Evolutionary conservation across 176 grass and related monocot genomes (phyloP).

Genomic region (Paspalum notatum): DNA sequence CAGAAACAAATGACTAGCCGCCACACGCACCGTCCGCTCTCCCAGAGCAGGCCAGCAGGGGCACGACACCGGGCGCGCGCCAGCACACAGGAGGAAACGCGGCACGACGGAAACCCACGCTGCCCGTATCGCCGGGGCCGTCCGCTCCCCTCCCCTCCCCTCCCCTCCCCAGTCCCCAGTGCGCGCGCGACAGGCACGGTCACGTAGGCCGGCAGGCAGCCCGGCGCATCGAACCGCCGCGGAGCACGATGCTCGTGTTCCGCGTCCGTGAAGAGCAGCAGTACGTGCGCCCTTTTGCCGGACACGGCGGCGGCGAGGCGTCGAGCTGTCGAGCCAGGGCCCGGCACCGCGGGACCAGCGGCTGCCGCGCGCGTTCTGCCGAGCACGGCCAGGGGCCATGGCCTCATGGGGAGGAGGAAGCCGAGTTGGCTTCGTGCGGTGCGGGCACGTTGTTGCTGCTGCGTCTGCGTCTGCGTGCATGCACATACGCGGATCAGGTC

Average conservation of each 20-base stretch:
- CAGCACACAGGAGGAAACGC: background rate
- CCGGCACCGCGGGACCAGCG: conserved; percentile 34
- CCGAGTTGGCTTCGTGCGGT: conserved; percentile 17
- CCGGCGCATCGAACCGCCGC: background rate
- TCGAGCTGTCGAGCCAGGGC: conserved; percentile 7
- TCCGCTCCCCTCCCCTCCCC: background rate
- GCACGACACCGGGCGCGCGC: conserved; percentile 45
- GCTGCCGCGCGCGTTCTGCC: background rate
- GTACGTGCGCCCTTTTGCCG: conserved; percentile 13
- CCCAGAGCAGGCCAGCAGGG: background rate
- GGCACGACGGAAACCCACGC: background rate
- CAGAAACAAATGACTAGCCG: conserved; percentile 30
- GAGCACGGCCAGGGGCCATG: background rate
- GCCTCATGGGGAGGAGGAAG: background rate
- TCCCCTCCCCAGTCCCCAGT: background rate
- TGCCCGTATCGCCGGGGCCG: background rate
- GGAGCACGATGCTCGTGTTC: conserved; percentile 52
- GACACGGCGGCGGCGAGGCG: conserved; percentile 30
- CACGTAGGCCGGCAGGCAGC: conserved; percentile 31
- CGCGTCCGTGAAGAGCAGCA: conserved; percentile 23
- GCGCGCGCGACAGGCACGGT: background rate
- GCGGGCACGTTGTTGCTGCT: conserved; percentile 28
- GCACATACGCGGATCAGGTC: background rate
- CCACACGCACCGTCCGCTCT: conserved; percentile 38
- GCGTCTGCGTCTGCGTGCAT: background rate